Evolutionary conservation across 768 basidiomycete genomes (phyloP).

Genomic region (Mycena capillaripes): DNA sequence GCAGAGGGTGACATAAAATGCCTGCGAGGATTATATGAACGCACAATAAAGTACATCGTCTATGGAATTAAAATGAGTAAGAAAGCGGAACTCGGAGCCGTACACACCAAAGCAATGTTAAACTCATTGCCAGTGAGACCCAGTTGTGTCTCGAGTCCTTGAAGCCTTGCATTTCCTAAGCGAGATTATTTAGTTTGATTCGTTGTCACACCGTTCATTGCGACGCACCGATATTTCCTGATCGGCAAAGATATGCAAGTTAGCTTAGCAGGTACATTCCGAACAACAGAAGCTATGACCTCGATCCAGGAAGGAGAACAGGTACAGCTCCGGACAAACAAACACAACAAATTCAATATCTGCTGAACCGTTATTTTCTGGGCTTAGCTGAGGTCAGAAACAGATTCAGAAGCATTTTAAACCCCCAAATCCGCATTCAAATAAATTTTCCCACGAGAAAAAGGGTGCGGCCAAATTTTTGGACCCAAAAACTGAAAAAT

Average conservation of each 20-base stretch:
- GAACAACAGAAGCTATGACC: conserved; percentile 47
- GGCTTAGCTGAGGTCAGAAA: too few relatives aligned
- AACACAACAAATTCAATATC: too few relatives aligned
- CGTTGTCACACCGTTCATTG: not conserved
- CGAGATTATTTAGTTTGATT: conserved; percentile 15
- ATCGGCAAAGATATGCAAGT: not conserved
- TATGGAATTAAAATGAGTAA: conserved; percentile 42
- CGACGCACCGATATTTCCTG: conserved; percentile 69
- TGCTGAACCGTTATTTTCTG: too few relatives aligned
- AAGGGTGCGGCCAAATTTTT: too few relatives aligned
- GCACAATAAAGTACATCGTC: conserved; percentile 81
- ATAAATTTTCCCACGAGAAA: too few relatives aligned
- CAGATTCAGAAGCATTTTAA: too few relatives aligned
- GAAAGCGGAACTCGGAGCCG: not conserved
- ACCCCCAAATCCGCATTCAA: too few relatives aligned
- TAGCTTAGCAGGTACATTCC: not conserved
- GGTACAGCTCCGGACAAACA: too few relatives aligned
- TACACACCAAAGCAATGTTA: conserved; percentile 72
- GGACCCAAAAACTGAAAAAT: too few relatives aligned
- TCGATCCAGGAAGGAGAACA: conserved; percentile 71
- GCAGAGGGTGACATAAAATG: conserved; percentile 1
- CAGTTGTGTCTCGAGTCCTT: conserved; percentile 71
- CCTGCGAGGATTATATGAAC: not conserved
- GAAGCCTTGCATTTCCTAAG: conserved; percentile 75
- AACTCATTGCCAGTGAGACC: conserved; percentile 70